Evolutionary conservation across 164 flowering plant species (phyloP), one percentile per base, ranked within the genome.

Genomic region (Kingdonia uniflora): DNA sequence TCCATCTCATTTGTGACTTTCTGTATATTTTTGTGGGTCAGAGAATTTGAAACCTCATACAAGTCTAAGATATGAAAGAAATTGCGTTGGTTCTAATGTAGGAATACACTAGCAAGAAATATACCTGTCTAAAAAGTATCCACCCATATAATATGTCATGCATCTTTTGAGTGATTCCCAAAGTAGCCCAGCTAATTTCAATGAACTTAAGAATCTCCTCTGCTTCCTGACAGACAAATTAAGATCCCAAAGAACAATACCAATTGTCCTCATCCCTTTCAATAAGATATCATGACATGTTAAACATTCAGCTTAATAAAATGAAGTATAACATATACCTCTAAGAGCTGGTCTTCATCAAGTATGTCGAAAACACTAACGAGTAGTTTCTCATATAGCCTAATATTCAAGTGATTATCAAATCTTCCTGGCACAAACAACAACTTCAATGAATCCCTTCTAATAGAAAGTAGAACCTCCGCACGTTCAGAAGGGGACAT

Each of bases 41-140:
- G 35, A 3, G 35, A 29, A 8, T 29, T 29, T 29, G 8, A 29
- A 29, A 29, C 8, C 35, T 3, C 35, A 29, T 29, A 29, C 8
- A 29, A 29, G 35, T 29, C 8, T 29, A 4, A 29, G 8, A 23
- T 22, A 48, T 17, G n/a, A 48, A 33, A 39, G 60, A 44, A 14
- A 39, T 57, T 19, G 6, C 21, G 21, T 14, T 14, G 11, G 8
- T 17, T 22, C 10, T 11, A 21, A 3, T 16, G 15, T 14, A n/a
- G 16, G 21, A 19, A 22, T 55, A 40, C 40, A 14, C n/a, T 16
- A 39, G 19, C 48, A 13, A 35, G 7, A 49, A 63, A 29, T 40
- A 24, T 75, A 85, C 97, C 95, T 85, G 87, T 61, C 70, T 74
- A 57, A 84, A 82, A 59, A 85, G 83, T 56, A 82, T 81, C 92